Evolutionary conservation across 2,329 filamentous ascomycete genomes (phyloP).

Genomic region (Penicillium hordei): DNA sequence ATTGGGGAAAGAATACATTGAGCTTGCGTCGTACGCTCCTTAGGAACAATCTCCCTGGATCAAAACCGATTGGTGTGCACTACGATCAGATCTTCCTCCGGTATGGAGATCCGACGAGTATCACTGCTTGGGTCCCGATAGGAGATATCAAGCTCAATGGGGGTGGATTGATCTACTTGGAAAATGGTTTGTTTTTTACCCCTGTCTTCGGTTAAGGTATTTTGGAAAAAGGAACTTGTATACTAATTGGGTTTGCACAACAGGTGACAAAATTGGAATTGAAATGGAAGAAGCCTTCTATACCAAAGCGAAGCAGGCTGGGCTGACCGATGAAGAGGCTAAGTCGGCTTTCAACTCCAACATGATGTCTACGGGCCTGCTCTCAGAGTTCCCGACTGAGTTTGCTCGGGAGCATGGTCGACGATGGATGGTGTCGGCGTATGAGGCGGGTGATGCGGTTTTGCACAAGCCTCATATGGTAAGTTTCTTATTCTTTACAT

Average conservation of each 20-base stretch:
- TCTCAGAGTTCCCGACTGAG: constrained; percentile 52
- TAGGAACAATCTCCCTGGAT: constrained; percentile 58
- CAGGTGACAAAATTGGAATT: constrained; percentile 36
- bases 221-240: not conserved
- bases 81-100: constrained; percentile 61
- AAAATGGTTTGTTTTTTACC: constrained; percentile 37
- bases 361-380: constrained; percentile 58
- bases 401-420: constrained; percentile 45
- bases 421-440: constrained; percentile 55
- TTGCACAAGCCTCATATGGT: constrained; percentile 43
- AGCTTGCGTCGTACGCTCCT: constrained; percentile 52
- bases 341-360: constrained; percentile 57
- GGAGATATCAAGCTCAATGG: constrained; percentile 56
- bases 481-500: constrained; percentile 5
- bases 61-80: constrained; percentile 60
- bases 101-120: constrained; percentile 54
- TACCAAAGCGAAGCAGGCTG: constrained; percentile 49
- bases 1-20: constrained; percentile 54
- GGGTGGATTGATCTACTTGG: constrained; percentile 61
- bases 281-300: constrained; percentile 44
- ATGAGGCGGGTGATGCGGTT: constrained; percentile 56
- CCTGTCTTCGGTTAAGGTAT: not conserved
- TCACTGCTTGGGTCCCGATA: constrained; percentile 61
- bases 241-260: not conserved
- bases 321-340: constrained; percentile 54